These are phyloP conservation scores for Orbilia javanica DNA, from an alignment of 2,329 filamentous ascomycete genomes.

Conservation along the genomic window DNA sequence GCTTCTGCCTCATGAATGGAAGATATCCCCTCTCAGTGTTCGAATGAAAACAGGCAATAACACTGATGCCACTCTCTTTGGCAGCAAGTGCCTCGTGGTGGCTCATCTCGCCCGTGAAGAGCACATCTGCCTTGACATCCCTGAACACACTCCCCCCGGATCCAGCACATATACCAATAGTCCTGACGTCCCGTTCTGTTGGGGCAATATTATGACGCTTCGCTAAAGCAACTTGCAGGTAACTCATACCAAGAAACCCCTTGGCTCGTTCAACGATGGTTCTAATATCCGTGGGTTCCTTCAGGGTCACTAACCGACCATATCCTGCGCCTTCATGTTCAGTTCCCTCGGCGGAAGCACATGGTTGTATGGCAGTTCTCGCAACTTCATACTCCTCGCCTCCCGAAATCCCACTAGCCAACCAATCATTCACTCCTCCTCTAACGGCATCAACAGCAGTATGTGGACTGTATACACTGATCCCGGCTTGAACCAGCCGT, in stretches of 20 bases:
- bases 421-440: slow-evolving; percentile 91
- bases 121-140: slow-evolving; percentile 77
- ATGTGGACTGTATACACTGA: slow-evolving; percentile 96
- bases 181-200: slow-evolving; percentile 53
- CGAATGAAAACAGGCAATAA: slow-evolving; percentile 85
- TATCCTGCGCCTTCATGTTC: slow-evolving; percentile 61
- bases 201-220: slow-evolving; percentile 36
- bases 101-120: slow-evolving; percentile 92
- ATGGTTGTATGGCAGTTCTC: slow-evolving; percentile 56
- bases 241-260: slow-evolving; percentile 35
- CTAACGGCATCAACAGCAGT: slow-evolving; percentile 91
- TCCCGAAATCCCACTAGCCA: slow-evolving; percentile 84
- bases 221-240: slow-evolving; percentile 38
- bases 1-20: slow-evolving; percentile 75
- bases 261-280: slow-evolving; percentile 60
- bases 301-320: slow-evolving; percentile 60
- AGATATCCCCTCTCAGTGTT: slow-evolving; percentile 92
- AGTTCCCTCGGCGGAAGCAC: slow-evolving; percentile 57
- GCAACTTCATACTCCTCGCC: slow-evolving; percentile 62
- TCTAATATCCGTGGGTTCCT: slow-evolving; percentile 45
- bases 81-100: slow-evolving; percentile 92
- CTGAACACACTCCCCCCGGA: slow-evolving; percentile 84
- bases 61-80: slow-evolving; percentile 83
- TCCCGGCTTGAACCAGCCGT: slow-evolving; percentile 82
- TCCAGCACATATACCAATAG: slow-evolving; percentile 71